Percentiles rank a stretch among this genome's conserved stretches.
phyloP scores from a whole-genome alignment of 345 rosid species.

The Eucalyptus viminalis region DNA sequence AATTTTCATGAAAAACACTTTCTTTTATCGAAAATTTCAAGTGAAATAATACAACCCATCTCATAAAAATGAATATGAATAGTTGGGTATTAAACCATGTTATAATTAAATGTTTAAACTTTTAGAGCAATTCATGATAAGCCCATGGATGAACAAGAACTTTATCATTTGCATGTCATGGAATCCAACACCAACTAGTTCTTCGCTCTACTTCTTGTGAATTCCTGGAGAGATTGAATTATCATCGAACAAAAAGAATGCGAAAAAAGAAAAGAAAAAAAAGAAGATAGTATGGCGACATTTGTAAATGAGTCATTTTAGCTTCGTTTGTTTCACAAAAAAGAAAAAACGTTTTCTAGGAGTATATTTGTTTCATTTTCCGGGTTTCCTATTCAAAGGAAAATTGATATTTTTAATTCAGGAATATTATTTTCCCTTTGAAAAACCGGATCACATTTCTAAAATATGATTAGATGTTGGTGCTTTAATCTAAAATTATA shows the following conservation, averaged over 20 bases:
- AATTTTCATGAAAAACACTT: rapidly evolving
- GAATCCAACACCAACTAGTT: rapidly evolving
- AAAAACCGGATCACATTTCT: neutral
- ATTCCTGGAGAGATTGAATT: rapidly evolving
- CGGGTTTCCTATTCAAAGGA: rapidly evolving
- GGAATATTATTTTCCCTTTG: no score
- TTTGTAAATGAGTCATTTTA: no score
- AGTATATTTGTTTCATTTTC: no score
- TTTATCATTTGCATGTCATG: neutral
- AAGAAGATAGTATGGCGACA: rapidly evolving
- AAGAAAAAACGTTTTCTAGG: rapidly evolving
- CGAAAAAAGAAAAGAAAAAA: no score
- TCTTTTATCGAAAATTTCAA: neutral
- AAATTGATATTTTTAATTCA: rapidly evolving
- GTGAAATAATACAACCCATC: neutral
- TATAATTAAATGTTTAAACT: neutral
- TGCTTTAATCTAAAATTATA: rapidly evolving
- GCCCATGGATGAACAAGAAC: neutral
- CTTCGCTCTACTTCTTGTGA: neutral
- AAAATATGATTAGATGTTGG: rapidly evolving
- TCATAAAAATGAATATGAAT: rapidly evolving
- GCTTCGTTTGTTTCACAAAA: rapidly evolving
- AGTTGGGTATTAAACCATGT: rapidly evolving
- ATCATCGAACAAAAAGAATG: neutral
- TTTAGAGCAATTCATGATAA: neutral